Base-by-base conservation (phyloP, 2,329 filamentous ascomycete species). In the Dendryphion nanum region DNA sequence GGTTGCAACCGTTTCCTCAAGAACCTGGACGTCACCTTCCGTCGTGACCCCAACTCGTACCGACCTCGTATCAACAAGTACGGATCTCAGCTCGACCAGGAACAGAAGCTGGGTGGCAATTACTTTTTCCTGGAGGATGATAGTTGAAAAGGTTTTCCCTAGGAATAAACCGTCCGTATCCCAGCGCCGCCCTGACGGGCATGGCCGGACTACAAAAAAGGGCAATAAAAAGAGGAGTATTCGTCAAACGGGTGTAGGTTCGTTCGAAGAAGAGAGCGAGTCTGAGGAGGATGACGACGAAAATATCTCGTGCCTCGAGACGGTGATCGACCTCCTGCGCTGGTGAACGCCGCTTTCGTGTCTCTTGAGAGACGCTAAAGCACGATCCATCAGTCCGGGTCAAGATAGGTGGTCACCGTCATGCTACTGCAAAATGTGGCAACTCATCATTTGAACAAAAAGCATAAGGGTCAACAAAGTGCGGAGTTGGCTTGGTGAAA, bases 31-130 rank as follows among this genome's bases (percentile, higher is more conserved):
- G 93, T 98, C 57, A 97, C 93, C 34, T 98, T 98, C 86, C 88
- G 93, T 61, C 89, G 94, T 66, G 93, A 98, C 63, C 93, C 94
- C 47, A 89, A 85, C 72, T 95, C 93, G 61, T 98, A 81, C 79
- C 85, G 93, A 45, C 93, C 94, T 47, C 89, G 94, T 72, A 98
- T 98, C 77, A 98, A 98, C 81, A 98, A 98, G 80, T 74, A 82
- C 62, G 84, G 90, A 70, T 93, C 86, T 64, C 93, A 98, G 75
- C 80, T 97, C 54, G 93, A 98, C 70, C 90, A 96, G 68, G 93
- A 97, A 66, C 93, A 98, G 78, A 98, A 98, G 78, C 57, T 89
- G 59, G 73, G 71, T 50, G 94, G 94, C 57, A 97, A 97, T 74
- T 98, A 86, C 75, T 96, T 95, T 84, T 97, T 97, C 86, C 70